Evolutionary conservation across 352 stramenopile species (phyloP).

Genomic region (Phytophthora sansomeana): DNA sequence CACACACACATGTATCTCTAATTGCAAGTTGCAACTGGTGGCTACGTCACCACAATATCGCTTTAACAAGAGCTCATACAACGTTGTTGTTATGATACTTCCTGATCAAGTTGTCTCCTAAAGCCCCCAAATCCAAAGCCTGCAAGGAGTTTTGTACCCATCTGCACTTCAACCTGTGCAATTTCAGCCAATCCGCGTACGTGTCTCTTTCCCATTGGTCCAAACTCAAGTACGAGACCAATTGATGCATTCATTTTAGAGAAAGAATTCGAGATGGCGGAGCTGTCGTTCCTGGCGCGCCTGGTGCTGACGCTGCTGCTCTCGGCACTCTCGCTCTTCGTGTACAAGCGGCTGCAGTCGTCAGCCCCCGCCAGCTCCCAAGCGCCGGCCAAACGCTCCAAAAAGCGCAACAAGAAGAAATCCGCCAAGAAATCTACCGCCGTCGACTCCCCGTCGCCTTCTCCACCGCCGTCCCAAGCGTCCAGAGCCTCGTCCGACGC

Average conservation of each 20-base stretch:
- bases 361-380: not conserved
- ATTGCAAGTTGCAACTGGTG: too few species aligned
- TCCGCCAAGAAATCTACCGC: constrained; percentile 40
- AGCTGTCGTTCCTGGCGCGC: constrained; percentile 46
- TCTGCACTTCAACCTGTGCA: constrained; percentile 4
- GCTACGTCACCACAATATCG: too few species aligned
- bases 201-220: not conserved
- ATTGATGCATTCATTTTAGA: constrained; percentile 12
- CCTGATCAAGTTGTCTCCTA: too few species aligned
- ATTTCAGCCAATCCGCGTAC: constrained; percentile 4
- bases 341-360: constrained; percentile 50
- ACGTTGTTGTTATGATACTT: too few species aligned
- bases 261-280: constrained; percentile 39
- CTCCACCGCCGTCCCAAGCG: constrained; percentile 3
- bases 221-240: not conserved
- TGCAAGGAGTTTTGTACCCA: constrained; percentile 1
- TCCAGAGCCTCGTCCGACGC: constrained; percentile 4
- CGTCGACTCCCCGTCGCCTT: constrained; percentile 13
- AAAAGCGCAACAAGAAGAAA: constrained; percentile 64
- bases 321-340: constrained; percentile 41
- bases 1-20: too few species aligned
- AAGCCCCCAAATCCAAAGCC: too few species aligned
- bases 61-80: too few species aligned
- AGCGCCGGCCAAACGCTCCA: constrained; percentile 23
- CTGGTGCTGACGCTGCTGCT: constrained; percentile 56